These are phyloP conservation scores for Amylocarpus encephaloides DNA, from an alignment of 2,329 filamentous ascomycete species.

Conservation along the genomic window DNA sequence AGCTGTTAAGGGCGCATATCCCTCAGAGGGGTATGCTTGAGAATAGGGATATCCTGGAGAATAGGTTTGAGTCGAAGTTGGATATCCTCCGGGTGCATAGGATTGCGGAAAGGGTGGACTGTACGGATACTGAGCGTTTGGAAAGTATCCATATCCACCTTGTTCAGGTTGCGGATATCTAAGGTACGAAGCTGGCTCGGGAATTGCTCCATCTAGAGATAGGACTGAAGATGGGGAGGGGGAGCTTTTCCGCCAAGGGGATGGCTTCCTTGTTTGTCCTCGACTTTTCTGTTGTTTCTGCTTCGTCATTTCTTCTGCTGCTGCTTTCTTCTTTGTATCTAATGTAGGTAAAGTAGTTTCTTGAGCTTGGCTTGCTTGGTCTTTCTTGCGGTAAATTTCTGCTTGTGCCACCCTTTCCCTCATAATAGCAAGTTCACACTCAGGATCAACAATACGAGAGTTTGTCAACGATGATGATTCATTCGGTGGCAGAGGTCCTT, in stretches of 20 bases:
- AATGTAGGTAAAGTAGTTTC: not conserved
- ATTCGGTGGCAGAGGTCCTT: not conserved
- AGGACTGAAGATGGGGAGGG: too few species aligned
- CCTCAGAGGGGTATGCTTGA: not conserved
- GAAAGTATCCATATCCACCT: not conserved
- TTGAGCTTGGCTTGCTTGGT: not conserved
- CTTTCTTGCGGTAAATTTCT: not conserved
- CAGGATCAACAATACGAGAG: not conserved
- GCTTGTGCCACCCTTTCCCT: not conserved
- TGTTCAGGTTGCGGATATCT: not conserved
- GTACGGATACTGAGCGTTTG: not conserved
- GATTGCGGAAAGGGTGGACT: not conserved
- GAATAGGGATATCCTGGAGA: not conserved
- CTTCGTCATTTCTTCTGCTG: not conserved
- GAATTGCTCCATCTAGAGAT: not conserved
- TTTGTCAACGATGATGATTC: not conserved
- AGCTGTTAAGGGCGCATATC: not conserved
- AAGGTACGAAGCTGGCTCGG: not conserved
- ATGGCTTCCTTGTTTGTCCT: not conserved
- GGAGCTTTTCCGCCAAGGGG: too few species aligned
- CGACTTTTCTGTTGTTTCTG: not conserved
- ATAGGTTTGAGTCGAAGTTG: not conserved
- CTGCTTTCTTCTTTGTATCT: not conserved
- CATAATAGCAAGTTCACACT: not conserved
- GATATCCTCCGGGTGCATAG: not conserved